Percentiles rank a stretch among this genome's conserved stretches.
These are phyloP conservation scores for Thelonectria discophora DNA, from an alignment of 2,329 filamentous ascomycete species.

Conservation along the genomic window DNA sequence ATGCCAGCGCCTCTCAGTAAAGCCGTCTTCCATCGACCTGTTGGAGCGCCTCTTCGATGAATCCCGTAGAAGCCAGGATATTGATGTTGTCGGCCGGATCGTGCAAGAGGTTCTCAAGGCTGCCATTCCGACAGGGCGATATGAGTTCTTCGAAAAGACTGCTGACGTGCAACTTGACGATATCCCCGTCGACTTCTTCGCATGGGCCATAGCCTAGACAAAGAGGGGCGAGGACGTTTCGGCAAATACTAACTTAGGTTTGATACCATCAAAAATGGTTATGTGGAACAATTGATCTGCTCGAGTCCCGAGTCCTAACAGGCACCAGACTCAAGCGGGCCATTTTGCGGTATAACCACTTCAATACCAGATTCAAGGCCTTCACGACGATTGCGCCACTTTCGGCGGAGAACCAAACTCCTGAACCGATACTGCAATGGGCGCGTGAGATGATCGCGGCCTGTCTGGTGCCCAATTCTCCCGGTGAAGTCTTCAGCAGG, in stretches of 20 bases:
- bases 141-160: constrained; percentile 19
- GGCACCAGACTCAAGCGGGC: too few relatives aligned
- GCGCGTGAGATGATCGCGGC: constrained; percentile 13
- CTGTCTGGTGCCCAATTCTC: background rate
- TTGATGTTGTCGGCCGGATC: background rate
- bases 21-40: constrained; percentile 3
- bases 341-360: background rate
- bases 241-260: constrained; percentile 14
- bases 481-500: background rate
- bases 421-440: constrained; percentile 23
- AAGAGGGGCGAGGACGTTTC: background rate
- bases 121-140: constrained; percentile 9
- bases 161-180: constrained; percentile 1
- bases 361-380: background rate
- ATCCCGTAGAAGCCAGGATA: background rate
- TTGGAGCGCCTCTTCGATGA: constrained; percentile 13
- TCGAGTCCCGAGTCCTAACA: too few relatives aligned
- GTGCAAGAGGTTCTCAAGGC: constrained; percentile 23
- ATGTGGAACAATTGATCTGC: background rate
- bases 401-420: too few relatives aligned
- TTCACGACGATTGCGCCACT: too few relatives aligned
- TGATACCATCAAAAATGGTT: constrained; percentile 10
- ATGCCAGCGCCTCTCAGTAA: constrained; percentile 11
- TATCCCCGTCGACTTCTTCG: constrained; percentile 22
- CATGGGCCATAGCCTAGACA: constrained; percentile 26